Evolutionary conservation across 495 filamentous ascomycete species (phyloP), one percentile per base, ranked within the genome.

Genomic region (Xylaria intraflava): DNA sequence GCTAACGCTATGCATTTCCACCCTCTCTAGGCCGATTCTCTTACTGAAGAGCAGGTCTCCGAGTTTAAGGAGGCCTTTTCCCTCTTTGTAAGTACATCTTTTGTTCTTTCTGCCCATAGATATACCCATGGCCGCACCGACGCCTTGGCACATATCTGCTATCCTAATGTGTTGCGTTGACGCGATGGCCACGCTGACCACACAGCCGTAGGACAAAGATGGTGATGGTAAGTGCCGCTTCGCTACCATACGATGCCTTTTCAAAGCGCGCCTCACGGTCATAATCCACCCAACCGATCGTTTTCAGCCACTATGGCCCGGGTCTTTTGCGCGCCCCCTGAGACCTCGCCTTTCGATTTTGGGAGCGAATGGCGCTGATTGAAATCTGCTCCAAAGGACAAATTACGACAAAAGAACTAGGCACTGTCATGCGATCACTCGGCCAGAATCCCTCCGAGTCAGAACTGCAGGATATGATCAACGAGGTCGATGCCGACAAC

Each of bases 41-140:
- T 98, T 60, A 96, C 93, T 63, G 93, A 97, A 80, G 93, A 98
- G 75, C 93, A 98, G 82, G 92, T 98, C 64, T 96, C 92, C 69
- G 93, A 98, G 78, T 98, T 97, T 77, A 98, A 97, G 86, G 94
- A 98, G 78, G 93, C 93, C 42, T 98, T 98, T 79, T 98, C 93
- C 70, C 86, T 98, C 33, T 98, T 98, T 73, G 93, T 98, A 82
- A 87, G 93, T 90, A 17, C 40, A 29, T 35, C 22, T 22, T 10
- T 12, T 26, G n/a, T 44, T 7, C 46, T 38, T 16, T 12, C 46
- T 20, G 11, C 22, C 30, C 31, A 39, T 2, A 8, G 26, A 26
- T 23, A 30, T 17, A 4, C 31, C 12, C 14, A 27, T 17, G 41
- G n/a, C 31, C 27, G 1, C 17, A 23, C 6, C 23, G 27, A 20